These are phyloP conservation scores for Suhomyces anneliseae DNA, from an alignment of 1,139 yeast genomes.

Conservation along the genomic window DNA sequence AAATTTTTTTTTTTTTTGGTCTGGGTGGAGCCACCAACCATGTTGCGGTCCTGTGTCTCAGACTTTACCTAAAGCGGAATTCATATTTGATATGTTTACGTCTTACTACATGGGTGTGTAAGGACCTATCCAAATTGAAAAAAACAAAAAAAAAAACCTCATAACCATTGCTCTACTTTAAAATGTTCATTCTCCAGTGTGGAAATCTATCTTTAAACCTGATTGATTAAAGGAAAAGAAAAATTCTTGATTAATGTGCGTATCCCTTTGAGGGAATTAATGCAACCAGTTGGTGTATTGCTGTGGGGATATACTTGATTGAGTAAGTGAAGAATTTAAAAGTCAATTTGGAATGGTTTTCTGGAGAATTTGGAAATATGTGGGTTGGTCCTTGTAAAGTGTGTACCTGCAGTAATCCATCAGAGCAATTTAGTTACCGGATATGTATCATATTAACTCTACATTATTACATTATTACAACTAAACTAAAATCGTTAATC, in stretches of 20 bases:
- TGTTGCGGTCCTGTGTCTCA: background rate
- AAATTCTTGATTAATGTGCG: too few species aligned
- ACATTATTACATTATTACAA: too few species aligned
- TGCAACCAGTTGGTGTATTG: background rate
- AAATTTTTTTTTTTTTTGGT: background rate
- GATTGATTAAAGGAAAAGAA: too few species aligned
- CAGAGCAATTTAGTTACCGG: too few species aligned
- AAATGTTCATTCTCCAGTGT: background rate
- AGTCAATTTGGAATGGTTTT: too few species aligned
- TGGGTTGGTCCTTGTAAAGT: too few species aligned
- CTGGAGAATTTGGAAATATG: too few species aligned
- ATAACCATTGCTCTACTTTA: background rate
- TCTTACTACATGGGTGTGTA: background rate
- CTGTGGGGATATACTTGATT: background rate
- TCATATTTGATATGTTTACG: background rate
- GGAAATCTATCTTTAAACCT: background rate
- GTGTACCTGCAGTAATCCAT: too few species aligned
- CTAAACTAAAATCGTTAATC: too few species aligned
- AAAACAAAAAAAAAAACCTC: background rate
- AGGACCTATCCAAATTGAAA: too few species aligned
- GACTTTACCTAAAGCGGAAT: background rate
- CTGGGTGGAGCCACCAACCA: background rate
- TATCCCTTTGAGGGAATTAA: background rate
- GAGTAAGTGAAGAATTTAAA: background rate
- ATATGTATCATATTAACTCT: too few species aligned